phyloP scores from a whole-genome alignment of 345 rosid species.

The Gossypioides kirkii region DNA sequence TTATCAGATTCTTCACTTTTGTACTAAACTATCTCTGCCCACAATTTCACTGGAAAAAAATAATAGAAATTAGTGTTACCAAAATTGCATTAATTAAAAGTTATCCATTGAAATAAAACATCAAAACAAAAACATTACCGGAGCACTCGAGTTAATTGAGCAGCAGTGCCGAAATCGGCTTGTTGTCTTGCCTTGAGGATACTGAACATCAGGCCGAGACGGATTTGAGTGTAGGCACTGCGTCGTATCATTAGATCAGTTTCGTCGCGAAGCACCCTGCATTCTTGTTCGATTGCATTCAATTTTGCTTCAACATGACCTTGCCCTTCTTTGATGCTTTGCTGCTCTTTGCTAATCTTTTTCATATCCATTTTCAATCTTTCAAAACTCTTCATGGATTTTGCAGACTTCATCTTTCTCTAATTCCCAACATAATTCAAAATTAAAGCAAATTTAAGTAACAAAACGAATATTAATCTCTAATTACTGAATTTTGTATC shows the following conservation, averaged over 20 bases:
- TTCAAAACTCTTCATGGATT: not conserved
- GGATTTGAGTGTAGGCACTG: not conserved
- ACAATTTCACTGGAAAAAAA: not conserved
- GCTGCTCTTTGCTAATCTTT: not conserved
- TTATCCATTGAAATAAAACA: not conserved
- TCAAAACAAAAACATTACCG: not conserved
- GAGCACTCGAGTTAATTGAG: not conserved
- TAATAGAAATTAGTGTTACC: not conserved
- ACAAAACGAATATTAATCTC: too few relatives aligned
- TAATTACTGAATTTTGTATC: too few relatives aligned
- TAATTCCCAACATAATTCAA: not conserved
- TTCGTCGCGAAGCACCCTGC: not conserved
- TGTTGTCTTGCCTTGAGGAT: not conserved
- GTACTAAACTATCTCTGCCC: not conserved
- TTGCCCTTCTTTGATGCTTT: not conserved
- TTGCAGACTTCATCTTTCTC: not conserved
- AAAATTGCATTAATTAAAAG: not conserved
- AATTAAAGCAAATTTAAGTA: too few relatives aligned
- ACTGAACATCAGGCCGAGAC: not conserved
- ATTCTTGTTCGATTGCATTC: not conserved
- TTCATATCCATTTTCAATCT: not conserved
- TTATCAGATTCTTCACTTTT: not conserved
- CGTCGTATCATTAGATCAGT: not conserved
- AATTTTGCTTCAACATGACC: not conserved
- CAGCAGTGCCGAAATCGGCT: not conserved